These are phyloP conservation scores for Annulohypoxylon bovei DNA, from an alignment of 495 filamentous ascomycete species.

Conservation along the genomic window DNA sequence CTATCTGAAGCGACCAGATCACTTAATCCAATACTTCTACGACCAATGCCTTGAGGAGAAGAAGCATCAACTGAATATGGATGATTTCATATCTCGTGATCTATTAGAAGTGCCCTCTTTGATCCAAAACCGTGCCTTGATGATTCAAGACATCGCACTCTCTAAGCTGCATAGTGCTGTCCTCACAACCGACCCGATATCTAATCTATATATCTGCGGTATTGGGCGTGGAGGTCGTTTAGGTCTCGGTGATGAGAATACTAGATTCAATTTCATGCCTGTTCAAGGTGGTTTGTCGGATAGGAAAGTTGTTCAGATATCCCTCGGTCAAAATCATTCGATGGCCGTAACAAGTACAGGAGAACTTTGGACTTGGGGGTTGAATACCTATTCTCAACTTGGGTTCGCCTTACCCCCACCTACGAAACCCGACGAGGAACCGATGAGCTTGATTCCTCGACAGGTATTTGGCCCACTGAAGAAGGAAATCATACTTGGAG, in stretches of 20 bases:
- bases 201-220: slow-evolving; percentile 93
- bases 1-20: slow-evolving; percentile 77
- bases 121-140: slow-evolving; percentile 72
- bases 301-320: slow-evolving; percentile 74
- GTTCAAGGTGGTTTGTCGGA: slow-evolving; percentile 77
- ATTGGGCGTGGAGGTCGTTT: slow-evolving; percentile 91
- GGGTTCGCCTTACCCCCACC: slow-evolving; percentile 73
- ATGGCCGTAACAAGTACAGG: slow-evolving; percentile 83
- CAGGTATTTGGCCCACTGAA: slow-evolving; percentile 94
- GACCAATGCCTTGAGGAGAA: slow-evolving; percentile 63
- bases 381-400: slow-evolving; percentile 85
- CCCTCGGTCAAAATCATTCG: slow-evolving; percentile 90
- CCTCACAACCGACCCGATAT: slow-evolving; percentile 86
- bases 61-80: slow-evolving; percentile 27
- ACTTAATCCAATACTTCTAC: slow-evolving; percentile 76
- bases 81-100: slow-evolving; percentile 47
- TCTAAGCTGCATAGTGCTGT: slow-evolving; percentile 94
- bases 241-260: slow-evolving; percentile 88
- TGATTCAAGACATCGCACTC: slow-evolving; percentile 80
- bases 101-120: slow-evolving; percentile 70
- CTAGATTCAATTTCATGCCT: slow-evolving; percentile 82
- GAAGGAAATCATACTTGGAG: slow-evolving; percentile 80
- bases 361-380: slow-evolving; percentile 92
- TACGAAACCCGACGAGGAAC: slow-evolving; percentile 75
- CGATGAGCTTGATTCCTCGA: slow-evolving; percentile 79